A percentile compares a stretch with the other conserved stretches of the same genome.
Evolutionary conservation across 176 grass and related monocot species (phyloP).

Genomic region (Phoenix roebelenii): DNA sequence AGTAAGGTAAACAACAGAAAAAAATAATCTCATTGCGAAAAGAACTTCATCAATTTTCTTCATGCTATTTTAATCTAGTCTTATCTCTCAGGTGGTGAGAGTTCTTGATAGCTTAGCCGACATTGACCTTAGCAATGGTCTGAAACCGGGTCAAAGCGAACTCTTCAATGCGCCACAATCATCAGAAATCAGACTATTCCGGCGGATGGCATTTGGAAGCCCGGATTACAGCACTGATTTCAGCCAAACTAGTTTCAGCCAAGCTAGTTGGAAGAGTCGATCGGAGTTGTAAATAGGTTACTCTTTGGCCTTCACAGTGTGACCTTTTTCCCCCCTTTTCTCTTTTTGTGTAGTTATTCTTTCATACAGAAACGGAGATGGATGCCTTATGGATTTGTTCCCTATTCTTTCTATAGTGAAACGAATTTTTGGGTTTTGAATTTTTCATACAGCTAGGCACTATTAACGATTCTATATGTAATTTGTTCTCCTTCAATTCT

Average conservation of each 20-base stretch:
- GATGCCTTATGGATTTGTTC: no score
- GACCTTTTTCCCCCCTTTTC: no score
- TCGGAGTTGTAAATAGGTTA: not conserved
- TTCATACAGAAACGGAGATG: no score
- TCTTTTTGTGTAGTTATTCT: no score
- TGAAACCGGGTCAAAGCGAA: conserved; percentile 76
- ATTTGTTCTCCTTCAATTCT: no score
- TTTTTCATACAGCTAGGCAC: no score
- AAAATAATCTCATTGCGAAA: no score
- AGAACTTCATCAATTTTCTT: not conserved
- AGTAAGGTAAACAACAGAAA: conserved; percentile 43
- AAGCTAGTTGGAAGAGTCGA: not conserved
- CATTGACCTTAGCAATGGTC: conserved; percentile 72
- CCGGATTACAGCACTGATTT: conserved; percentile 72
- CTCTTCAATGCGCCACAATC: conserved; percentile 68
- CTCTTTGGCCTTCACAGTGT: not conserved
- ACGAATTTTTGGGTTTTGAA: no score
- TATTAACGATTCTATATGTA: no score
- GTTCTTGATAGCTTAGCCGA: conserved; percentile 65
- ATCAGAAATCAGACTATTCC: conserved; percentile 61
- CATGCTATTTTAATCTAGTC: not conserved
- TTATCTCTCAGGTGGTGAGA: conserved; percentile 52
- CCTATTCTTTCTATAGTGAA: no score
- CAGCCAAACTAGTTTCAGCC: conserved; percentile 29
- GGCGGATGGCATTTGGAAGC: conserved; percentile 84